Evolutionary conservation across 2,329 filamentous ascomycete genomes (phyloP).

Genomic region (Epichloe aotearoae): DNA sequence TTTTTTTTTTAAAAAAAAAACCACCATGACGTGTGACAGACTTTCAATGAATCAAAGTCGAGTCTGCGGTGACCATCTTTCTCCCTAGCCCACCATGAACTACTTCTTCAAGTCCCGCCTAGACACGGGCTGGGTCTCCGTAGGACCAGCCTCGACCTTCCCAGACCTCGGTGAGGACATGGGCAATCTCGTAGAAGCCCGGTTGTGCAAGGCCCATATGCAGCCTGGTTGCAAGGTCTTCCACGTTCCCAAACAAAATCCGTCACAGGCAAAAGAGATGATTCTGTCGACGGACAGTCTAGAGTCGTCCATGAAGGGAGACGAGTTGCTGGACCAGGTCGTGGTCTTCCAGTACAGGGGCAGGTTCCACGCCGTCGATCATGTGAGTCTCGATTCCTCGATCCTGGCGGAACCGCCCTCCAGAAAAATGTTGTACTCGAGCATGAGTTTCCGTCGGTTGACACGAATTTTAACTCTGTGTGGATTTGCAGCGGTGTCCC

Average conservation of each 20-base stretch:
- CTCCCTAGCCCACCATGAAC: slow-evolving; percentile 10
- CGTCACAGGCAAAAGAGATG: slow-evolving; percentile 21
- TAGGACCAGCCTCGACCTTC: slow-evolving; percentile 40
- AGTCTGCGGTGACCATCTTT: too few species aligned
- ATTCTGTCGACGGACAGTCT: slow-evolving; percentile 13
- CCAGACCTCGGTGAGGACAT: slow-evolving; percentile 34
- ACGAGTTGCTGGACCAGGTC: slow-evolving; percentile 42
- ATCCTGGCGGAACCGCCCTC: neutral
- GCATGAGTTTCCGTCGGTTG: too few species aligned
- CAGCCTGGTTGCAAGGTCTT: slow-evolving; percentile 47
- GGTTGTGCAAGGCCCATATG: slow-evolving; percentile 24
- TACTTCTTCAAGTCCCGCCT: slow-evolving; percentile 9
- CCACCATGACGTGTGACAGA: too few species aligned
- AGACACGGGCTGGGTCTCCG: slow-evolving; percentile 33
- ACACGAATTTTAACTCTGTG: too few species aligned
- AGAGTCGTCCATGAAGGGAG: neutral
- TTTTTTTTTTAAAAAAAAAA: rapidly evolving
- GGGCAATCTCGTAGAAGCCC: slow-evolving; percentile 22
- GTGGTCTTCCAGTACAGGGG: slow-evolving; percentile 51
- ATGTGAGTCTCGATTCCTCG: slow-evolving; percentile 32
- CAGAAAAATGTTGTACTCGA: neutral
- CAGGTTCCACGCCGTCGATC: slow-evolving; percentile 54
- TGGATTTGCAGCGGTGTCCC: slow-evolving; percentile 42
- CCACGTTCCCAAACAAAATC: slow-evolving; percentile 28
- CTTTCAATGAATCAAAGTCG: too few species aligned